Evolutionary conservation across 768 basidiomycete species (phyloP).

Genomic region (Grammothele lineata): DNA sequence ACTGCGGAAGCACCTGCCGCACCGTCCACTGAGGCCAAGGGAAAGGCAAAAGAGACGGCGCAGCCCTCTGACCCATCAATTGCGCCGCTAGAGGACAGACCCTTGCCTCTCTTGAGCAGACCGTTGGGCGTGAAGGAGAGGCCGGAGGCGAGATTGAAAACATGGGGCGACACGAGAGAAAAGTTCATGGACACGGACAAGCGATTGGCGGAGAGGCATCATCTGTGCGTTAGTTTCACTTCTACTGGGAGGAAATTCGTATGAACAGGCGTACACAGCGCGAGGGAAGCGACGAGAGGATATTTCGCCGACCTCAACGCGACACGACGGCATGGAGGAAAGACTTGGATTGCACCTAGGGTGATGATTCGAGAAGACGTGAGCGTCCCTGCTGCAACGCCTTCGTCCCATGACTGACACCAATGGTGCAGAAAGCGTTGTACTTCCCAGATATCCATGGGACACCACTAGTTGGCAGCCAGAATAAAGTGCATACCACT

Average conservation of each 20-base stretch:
- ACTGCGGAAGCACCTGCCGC: background rate
- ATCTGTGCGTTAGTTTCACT: constrained; percentile 34
- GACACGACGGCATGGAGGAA: constrained; percentile 80
- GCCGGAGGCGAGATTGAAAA: constrained; percentile 56
- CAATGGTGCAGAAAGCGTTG: constrained; percentile 65
- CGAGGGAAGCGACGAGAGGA: constrained; percentile 66
- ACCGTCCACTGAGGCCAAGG: constrained; percentile 2
- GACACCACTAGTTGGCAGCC: constrained; percentile 49
- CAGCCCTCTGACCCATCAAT: background rate
- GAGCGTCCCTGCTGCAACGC: constrained; percentile 26
- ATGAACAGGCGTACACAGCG: constrained; percentile 31
- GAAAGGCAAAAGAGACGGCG: constrained; percentile 4
- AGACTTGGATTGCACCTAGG: constrained; percentile 90
- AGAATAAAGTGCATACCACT: constrained; percentile 65
- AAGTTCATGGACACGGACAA: constrained; percentile 71
- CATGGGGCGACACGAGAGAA: constrained; percentile 57
- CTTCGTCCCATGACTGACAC: background rate
- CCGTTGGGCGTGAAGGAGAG: constrained; percentile 75
- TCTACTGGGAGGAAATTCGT: too few species aligned
- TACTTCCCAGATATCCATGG: constrained; percentile 89
- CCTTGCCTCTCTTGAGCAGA: constrained; percentile 43
- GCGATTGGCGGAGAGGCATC: constrained; percentile 64
- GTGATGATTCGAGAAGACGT: constrained; percentile 90
- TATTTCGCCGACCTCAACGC: constrained; percentile 88
- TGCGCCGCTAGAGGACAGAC: background rate